Evolutionary conservation across 2,329 filamentous ascomycete genomes (phyloP), one percentile per base, ranked within the genome.

Genomic region (Leptosphaerulina australis): DNA sequence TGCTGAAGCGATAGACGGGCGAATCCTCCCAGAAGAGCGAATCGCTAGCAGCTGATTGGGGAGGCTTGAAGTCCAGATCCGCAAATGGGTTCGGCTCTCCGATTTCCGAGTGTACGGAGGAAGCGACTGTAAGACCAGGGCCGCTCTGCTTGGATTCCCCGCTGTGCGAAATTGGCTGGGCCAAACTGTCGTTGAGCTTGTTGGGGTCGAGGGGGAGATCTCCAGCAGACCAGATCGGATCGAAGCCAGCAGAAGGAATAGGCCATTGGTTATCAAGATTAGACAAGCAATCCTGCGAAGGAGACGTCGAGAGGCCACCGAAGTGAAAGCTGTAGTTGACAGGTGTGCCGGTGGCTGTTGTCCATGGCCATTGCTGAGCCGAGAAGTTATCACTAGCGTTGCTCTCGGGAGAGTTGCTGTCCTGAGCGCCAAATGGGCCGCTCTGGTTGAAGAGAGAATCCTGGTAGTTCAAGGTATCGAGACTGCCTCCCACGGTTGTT

Each of bases 51-150:
- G 65, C 53, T 21, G 71, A 68, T 20, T 62, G 66, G 9, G 69
- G 59, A 28, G 58, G 45, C 22, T 61, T 69, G 51, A 64, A 60
- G 17, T 74, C 71, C 50, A 72, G n/a, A 25, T 74, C 69, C 34
- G 62, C 64, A 28, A 72, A 69, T 10, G 66, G 53, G 9, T 58
- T 55, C 14, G 66, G 60, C 18, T 74, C 73, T 25, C 70, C 73
- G 38, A 71, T 63, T 38, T 76, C 73, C 11, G 73, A 75, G 28
- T 74, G 73, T 14, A 67, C 62, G n/a, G 73, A 74, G 15, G 73
- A 74, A 17, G 71, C 67, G 18, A 64, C 67, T n/a, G 72, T 73
- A 5, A 75, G 67, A 21, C 71, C 71, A 21, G 72, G 72, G 11
- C 65, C 67, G 52, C 72, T 74, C 34, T 70, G 67, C 39, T 69